A percentile compares a stretch with the other conserved stretches of the same genome.
These are phyloP conservation scores for Irpex rosettiformis DNA, from an alignment of 1,284 basidiomycete genomes.

Conservation along the genomic window DNA sequence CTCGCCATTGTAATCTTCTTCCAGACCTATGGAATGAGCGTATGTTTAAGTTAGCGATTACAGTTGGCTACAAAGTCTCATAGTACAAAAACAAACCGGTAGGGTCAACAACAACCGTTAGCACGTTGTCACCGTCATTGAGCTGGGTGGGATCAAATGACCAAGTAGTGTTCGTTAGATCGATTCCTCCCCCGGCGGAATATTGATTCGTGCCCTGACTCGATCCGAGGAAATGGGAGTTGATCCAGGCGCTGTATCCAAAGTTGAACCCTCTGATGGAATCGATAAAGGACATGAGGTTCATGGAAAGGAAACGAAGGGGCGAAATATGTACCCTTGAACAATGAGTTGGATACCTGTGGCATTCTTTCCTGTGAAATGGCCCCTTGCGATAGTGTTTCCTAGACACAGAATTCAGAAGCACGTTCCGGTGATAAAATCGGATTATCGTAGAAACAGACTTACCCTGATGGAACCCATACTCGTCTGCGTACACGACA, in stretches of 20 bases:
- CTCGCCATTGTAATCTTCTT: conserved; percentile 22
- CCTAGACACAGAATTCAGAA: conserved; percentile 14
- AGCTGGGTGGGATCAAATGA: conserved; percentile 28
- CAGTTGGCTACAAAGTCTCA: neutral
- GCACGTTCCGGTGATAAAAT: neutral
- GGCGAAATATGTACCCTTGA: conserved; percentile 31
- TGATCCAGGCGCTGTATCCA: conserved; percentile 43
- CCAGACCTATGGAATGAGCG: conserved; percentile 14
- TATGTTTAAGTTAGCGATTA: neutral
- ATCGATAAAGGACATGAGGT: neutral
- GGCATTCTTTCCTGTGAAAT: conserved; percentile 35
- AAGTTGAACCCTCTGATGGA: conserved; percentile 39
- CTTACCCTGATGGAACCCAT: conserved; percentile 37
- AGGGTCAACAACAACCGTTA: conserved; percentile 28
- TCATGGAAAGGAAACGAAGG: neutral
- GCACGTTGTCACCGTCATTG: conserved; percentile 32
- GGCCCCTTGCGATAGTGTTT: conserved; percentile 38
- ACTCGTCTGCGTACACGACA: conserved; percentile 39
- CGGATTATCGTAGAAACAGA: too few species aligned
- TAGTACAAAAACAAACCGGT: conserved; percentile 23
- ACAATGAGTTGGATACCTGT: conserved; percentile 40
- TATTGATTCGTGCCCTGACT: conserved; percentile 31
- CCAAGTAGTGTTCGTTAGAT: conserved; percentile 23
- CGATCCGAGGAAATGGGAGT: conserved; percentile 41
- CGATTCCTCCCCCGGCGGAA: conserved; percentile 17